A percentile compares a stretch with the other conserved stretches of the same genome.
Conservation (phyloP, 2,329 filamentous ascomycete genomes). For the Corniculantispora saksenae region DNA sequence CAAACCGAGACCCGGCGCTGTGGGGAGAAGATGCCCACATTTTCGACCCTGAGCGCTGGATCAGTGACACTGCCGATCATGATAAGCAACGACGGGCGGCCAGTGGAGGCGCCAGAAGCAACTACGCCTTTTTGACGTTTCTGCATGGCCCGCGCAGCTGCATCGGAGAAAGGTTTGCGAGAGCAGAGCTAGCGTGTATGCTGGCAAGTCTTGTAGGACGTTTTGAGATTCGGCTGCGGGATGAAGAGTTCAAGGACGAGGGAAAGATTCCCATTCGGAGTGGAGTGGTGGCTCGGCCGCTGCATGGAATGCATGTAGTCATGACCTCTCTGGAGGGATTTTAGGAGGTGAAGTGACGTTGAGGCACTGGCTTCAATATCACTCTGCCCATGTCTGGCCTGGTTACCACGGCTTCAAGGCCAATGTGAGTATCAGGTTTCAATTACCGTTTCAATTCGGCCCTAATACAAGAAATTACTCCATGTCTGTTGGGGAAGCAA, state of each 20-base stretch:
- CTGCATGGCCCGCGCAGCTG: slow-evolving; percentile 83
- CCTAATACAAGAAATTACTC: too few relatives aligned
- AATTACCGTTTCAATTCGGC: too few relatives aligned
- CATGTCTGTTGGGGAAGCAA: too few relatives aligned
- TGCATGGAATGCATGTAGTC: not conserved
- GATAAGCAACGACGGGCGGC: slow-evolving; percentile 26
- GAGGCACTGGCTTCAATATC: too few relatives aligned
- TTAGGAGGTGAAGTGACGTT: too few relatives aligned
- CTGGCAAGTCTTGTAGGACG: slow-evolving; percentile 52
- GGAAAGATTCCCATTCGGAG: not conserved
- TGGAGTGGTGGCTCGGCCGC: not conserved
- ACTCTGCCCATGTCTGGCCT: too few relatives aligned
- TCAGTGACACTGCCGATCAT: slow-evolving; percentile 41
- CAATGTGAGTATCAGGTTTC: too few relatives aligned
- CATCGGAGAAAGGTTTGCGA: slow-evolving; percentile 80
- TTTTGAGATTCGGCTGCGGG: not conserved
- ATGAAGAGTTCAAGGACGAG: not conserved
- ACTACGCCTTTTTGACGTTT: slow-evolving; percentile 80
- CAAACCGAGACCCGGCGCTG: slow-evolving; percentile 66
- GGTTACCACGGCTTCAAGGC: too few relatives aligned
- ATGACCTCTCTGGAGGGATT: not conserved
- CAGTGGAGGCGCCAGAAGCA: slow-evolving; percentile 69
- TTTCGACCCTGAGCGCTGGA: slow-evolving; percentile 81
- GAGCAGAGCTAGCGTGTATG: slow-evolving; percentile 81
- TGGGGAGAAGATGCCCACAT: slow-evolving; percentile 72